Percentiles rank a stretch among this genome's conserved stretches.
Conservation (phyloP, 208 protist genomes). For the Crithidia mellificae region DNA sequence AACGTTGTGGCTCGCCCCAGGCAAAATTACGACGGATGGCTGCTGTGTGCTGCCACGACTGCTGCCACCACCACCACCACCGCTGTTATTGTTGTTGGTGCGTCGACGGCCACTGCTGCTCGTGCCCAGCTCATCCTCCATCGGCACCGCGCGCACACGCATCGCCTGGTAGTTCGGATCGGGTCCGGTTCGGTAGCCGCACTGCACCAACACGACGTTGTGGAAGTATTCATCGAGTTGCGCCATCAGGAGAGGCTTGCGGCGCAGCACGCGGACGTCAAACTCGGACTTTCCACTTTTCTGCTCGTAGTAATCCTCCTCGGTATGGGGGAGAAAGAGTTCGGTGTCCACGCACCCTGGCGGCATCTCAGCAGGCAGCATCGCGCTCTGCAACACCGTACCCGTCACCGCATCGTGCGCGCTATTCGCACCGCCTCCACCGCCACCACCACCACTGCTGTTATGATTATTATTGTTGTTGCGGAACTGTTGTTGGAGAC, state of each 20-base stretch:
- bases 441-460: too few species aligned
- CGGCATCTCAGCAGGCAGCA: slow-evolving; percentile 37
- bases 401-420: slow-evolving; percentile 6
- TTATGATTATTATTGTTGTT: slow-evolving; percentile 4
- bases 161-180: slow-evolving; percentile 44
- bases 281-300: slow-evolving; percentile 65
- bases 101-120: neutral
- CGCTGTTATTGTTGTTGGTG: too few species aligned
- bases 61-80: neutral
- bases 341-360: slow-evolving; percentile 60
- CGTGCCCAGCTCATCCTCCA: slow-evolving; percentile 19
- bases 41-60: slow-evolving; percentile 18
- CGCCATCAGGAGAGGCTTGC: slow-evolving; percentile 50
- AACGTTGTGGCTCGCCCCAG: slow-evolving; percentile 14
- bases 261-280: slow-evolving; percentile 56
- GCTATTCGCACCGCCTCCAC: too few species aligned
- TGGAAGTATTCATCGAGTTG: slow-evolving; percentile 75
- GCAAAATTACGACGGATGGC: slow-evolving; percentile 20
- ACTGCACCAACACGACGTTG: slow-evolving; percentile 67
- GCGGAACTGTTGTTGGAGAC: neutral
- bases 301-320: slow-evolving; percentile 68
- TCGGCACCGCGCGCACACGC: slow-evolving; percentile 25
- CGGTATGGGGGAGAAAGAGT: slow-evolving; percentile 57
- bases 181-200: slow-evolving; percentile 53
- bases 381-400: slow-evolving; percentile 5